Evolutionary conservation across 176 grass and related monocot genomes (phyloP).

Genomic region (Carex kokanica): DNA sequence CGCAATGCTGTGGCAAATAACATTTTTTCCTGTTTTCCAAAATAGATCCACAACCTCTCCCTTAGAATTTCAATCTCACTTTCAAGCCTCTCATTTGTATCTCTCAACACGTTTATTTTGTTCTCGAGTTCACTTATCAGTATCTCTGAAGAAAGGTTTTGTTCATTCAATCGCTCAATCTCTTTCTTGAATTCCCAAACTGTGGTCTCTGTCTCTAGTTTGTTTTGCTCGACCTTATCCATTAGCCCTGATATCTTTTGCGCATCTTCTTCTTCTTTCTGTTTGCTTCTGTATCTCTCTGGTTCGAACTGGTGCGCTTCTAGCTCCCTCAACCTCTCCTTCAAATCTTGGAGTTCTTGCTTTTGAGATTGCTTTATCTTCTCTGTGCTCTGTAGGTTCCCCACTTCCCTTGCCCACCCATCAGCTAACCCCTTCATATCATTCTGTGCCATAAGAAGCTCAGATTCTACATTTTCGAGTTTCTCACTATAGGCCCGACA

Average conservation of each 20-base stretch:
- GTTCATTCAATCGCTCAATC: slow-evolving; percentile 47
- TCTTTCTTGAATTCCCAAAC: slow-evolving; percentile 62
- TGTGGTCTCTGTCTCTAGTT: slow-evolving; percentile 46
- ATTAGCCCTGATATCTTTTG: slow-evolving; percentile 31
- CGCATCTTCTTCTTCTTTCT: slow-evolving; percentile 38
- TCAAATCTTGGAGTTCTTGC: slow-evolving; percentile 54
- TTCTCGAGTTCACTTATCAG: slow-evolving; percentile 46
- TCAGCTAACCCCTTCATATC: slow-evolving; percentile 64
- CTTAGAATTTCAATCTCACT: slow-evolving; percentile 58
- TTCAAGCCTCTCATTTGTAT: slow-evolving; percentile 53
- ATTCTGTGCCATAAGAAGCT: slow-evolving; percentile 51
- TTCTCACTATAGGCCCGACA: slow-evolving; percentile 50
- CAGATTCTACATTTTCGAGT: slow-evolving; percentile 48
- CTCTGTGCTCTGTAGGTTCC: slow-evolving; percentile 65
- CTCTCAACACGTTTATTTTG: slow-evolving; percentile 38
- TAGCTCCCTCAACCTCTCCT: slow-evolving; percentile 54
- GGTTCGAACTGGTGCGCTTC: slow-evolving; percentile 30
- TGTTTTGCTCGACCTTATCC: slow-evolving; percentile 41
- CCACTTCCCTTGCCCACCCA: slow-evolving; percentile 54
- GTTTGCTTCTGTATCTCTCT: slow-evolving; percentile 54
- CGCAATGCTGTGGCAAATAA: background rate
- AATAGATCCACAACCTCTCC: slow-evolving; percentile 29
- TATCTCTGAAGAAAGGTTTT: slow-evolving; percentile 47
- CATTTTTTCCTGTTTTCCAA: slow-evolving; percentile 20
- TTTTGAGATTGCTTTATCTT: slow-evolving; percentile 47